Base-by-base conservation (phyloP, 352 stramenopile genomes). In the Phytopythium oedochilum region DNA sequence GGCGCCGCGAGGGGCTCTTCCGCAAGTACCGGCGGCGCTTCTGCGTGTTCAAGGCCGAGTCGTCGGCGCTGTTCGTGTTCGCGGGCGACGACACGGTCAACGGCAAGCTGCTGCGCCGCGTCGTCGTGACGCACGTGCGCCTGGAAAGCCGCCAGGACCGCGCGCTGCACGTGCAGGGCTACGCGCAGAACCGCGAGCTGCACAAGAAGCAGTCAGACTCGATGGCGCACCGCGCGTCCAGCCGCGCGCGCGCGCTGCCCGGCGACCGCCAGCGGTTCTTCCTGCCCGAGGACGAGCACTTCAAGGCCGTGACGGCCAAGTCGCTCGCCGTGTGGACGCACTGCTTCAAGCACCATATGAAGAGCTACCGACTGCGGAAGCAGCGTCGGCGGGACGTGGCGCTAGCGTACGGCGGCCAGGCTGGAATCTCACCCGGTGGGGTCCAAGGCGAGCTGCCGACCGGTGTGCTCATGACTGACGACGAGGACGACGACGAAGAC, bases 341-440 rank as follows among this genome's bases (percentile, higher is more conserved):
- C 57, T 88, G 78, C 60, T 82, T 88, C 23, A 78, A 74, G 53
- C 70, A 79, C 45, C 73, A 86, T 44, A 78, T 84, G 75, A 75
- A 75, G 51, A 80, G 75, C 52, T 71, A 81, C 44, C 38, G 49
- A 14, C 52, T 75, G 15, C 61, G 66, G 1, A 55, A 50, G 25
- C 55, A 63, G 35, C 31, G 40, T 62, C 28, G 23, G 51, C 26
- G 39, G 42, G 11, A 55, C 4, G 4, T 20, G 22, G 2, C 10
- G 20, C 10, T 18, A 3, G 20, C 26, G 5, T 26, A 29, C 11
- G 8, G n/a, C 10, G 17, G 1, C 18, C 40, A 47, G 40, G 4
- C 38, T 9, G 38, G 38, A 10, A 11, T 22, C 5, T 11, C 39
- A 10, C 15, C n/a, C 1, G 40, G 11, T 29, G 40, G 22, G 11